Base-by-base conservation (phyloP, 2,329 filamentous ascomycete species). In the Penicillium digitatum region DNA sequence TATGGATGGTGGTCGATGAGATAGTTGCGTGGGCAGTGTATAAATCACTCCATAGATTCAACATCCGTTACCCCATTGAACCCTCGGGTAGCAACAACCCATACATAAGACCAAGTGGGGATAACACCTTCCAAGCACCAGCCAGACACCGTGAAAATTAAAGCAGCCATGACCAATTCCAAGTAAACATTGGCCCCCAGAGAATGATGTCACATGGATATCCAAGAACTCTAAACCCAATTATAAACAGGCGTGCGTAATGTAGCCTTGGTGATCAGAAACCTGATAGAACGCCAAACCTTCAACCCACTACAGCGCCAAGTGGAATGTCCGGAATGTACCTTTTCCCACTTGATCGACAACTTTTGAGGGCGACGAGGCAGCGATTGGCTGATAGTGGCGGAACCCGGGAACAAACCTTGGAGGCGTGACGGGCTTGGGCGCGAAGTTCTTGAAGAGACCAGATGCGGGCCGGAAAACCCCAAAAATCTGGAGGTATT, bases 301-400 rank as follows among this genome's bases (percentile, higher is more conserved):
- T 42, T n/a, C 12, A 12, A 24, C 3, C 18, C 31, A 26, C 32
- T n/a, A n/a, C 3, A 48, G 16, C 5, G 1, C 16, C 12, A 14
- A 27, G 18, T 45, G 27, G 3, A 9, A 8, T 18, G 2, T 5
- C 16, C 10, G 47, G 11, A 18, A 42, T 8, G n/a, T 16, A 22
- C 34, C 40, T 22, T 43, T 22, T 20, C 22, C n/a, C n/a, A 11
- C 29, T 18, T 24, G 29, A 53, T 47, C 42, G 34, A 14, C 46
- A 44, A 14, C 1, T 8, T 16, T 54, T 54, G 55, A 55, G 57
- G 59, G 54, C 59, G 39, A 31, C 9, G 22, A 24, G 31, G 22
- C 12, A 1, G 24, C 45, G 20, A 62, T 62, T 62, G 59, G 59
- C 27, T 7, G 39, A 31, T 6, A 1, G 18, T n/a, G 5, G 44